Conservation (phyloP, 345 rosid species). For the Rhizophora apiculata region DNA sequence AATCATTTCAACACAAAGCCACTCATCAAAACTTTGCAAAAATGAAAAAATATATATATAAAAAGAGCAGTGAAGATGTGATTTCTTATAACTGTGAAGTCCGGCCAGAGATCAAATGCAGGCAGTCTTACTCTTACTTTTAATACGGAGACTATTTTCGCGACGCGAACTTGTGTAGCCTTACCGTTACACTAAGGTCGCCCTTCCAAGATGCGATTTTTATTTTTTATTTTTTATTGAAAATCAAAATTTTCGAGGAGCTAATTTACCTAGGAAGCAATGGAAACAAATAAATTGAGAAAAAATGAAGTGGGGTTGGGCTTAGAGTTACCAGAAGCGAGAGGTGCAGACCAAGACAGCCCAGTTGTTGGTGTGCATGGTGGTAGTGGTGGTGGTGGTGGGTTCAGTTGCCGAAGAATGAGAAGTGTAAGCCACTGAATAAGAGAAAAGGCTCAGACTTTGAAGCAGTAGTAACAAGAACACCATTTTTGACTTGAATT, state of each 20-base stretch:
- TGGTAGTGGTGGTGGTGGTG: conserved; percentile 43
- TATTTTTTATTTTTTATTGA: neutral
- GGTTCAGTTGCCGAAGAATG: conserved; percentile 54
- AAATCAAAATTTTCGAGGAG: neutral
- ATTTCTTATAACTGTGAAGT: too few species aligned
- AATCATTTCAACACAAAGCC: conserved; percentile 16
- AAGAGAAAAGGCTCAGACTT: neutral
- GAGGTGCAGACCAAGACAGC: conserved; percentile 98
- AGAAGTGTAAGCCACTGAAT: conserved; percentile 15
- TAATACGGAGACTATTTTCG: too few species aligned
- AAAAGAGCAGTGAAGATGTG: too few species aligned
- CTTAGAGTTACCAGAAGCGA: conserved; percentile 70
- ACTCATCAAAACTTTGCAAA: neutral
- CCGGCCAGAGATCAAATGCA: too few species aligned
- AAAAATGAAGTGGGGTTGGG: neutral
- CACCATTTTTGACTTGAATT: neutral
- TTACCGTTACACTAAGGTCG: too few species aligned
- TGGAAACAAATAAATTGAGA: neutral
- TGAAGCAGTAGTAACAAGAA: conserved; percentile 12
- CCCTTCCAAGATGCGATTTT: too few species aligned
- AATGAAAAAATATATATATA: neutral
- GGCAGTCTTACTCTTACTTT: too few species aligned
- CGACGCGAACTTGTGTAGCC: too few species aligned
- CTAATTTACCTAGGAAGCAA: neutral
- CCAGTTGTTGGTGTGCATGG: conserved; percentile 95